A percentile compares a stretch with the other conserved stretches of the same genome.
Conservation (phyloP, 2,329 filamentous ascomycete species). For the Paradendryphiella salina region DNA sequence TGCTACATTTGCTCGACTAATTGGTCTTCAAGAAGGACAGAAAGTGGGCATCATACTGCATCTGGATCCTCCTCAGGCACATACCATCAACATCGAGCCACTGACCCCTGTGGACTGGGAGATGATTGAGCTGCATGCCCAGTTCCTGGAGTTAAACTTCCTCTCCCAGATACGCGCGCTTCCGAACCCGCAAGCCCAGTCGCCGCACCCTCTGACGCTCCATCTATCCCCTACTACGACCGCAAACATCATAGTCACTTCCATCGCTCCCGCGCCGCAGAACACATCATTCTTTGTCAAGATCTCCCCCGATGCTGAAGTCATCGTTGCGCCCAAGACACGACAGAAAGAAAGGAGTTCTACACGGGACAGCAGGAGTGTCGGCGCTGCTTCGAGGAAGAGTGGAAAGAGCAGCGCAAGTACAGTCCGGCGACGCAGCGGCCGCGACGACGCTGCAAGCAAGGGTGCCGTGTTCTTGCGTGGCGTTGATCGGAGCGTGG, state of each 20-base stretch:
- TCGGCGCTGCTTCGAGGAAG: constrained; percentile 75
- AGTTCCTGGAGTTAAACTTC: constrained; percentile 91
- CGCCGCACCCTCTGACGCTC: constrained; percentile 79
- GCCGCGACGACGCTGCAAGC: constrained; percentile 66
- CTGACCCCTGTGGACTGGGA: constrained; percentile 97
- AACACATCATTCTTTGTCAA: constrained; percentile 80
- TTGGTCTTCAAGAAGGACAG: constrained; percentile 79
- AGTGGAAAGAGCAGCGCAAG: constrained; percentile 76
- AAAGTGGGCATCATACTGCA: constrained; percentile 74
- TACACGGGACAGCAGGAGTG: constrained; percentile 76
- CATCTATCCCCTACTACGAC: constrained; percentile 95
- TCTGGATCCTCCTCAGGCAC: constrained; percentile 84
- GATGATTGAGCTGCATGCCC: constrained; percentile 96
- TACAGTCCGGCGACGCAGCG: constrained; percentile 63
- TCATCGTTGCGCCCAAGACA: constrained; percentile 94
- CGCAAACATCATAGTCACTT: constrained; percentile 84
- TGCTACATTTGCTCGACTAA: constrained; percentile 74
- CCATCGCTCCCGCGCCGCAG: constrained; percentile 73
- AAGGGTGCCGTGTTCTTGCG: constrained; percentile 74
- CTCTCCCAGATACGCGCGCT: constrained; percentile 89
- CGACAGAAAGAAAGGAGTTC: constrained; percentile 68
- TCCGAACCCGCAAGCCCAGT: constrained; percentile 72
- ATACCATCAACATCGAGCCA: constrained; percentile 96
- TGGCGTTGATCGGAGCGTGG: constrained; percentile 71
- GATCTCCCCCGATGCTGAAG: constrained; percentile 90